Evolutionary conservation across 2,329 filamentous ascomycete species (phyloP), one percentile per base, ranked within the genome.

Genomic region (Escovopsis weberi): DNA sequence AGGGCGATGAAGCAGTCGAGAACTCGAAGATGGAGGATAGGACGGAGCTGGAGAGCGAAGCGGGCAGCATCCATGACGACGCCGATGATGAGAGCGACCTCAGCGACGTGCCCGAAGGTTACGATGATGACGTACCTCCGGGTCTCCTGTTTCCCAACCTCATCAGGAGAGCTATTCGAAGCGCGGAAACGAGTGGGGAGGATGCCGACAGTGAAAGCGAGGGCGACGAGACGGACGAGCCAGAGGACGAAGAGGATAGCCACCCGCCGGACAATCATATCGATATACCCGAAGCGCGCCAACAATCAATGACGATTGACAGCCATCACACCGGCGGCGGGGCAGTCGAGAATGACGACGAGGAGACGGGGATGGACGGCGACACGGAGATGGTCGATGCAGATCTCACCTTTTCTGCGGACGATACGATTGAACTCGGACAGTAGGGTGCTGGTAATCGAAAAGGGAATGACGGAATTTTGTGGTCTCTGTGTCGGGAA

Each of bases 81-180:
- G 78, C 74, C 0, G 78, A 82, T 47, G 77, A 81, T 43, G 79
- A 83, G 56, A 82, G 78, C 53, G 79, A 82, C 47, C 63, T 83
- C 0, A 82, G 77, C 41, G 80, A 83, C 47, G 71, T 78, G 4
- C 67, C 75, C 26, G 61, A 70, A 4, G 72, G 70, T 35, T 75
- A 74, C 44, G 72, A 78, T 41, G 71, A 76, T 37, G 70, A 78
- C 35, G 67, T 70, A 28, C 71, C 72, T 1, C 63, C 68, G 2
- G 66, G 65, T 11, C 52, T 77, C 26, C 58, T 75, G 58, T 75
- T 75, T 42, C 70, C 71, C 0, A 70, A 70, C 44, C 51, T 75
- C 15, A 15, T 44, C 6, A 54, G 47, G 36, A 56, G 49, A 36
- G 52, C 48, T 40, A 56, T 39, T 30, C 56, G 41, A 43, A 55